Evolutionary conservation across 805 yeast genomes (phyloP), one percentile per base, ranked within the genome.

Genomic region (Hanseniaspora mollemarum): DNA sequence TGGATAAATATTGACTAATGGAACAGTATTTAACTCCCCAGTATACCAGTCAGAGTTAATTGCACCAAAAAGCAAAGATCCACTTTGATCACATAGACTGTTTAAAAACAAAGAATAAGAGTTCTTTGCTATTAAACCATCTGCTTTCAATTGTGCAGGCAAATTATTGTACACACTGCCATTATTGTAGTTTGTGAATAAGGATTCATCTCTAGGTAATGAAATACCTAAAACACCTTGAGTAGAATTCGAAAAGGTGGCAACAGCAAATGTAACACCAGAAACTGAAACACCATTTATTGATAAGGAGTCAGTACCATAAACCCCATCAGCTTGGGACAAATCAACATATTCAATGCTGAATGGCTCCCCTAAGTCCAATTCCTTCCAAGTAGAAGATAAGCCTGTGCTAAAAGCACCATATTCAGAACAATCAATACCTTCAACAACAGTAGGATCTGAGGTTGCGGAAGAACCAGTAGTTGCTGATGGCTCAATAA

Each of bases 71-170:
- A 71, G 54, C 1, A 71, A 52, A n/a, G 72, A 63, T 1, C 85
- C 87, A 8, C 67, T 54, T 10, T 58, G 49, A 2, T 73, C 63
- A 29, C 62, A 62, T n/a, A 61, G 55, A 9, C 65, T 65, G 56
- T 77, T 73, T 60, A 83, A 68, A 58, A 70, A 82, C 53, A 83
- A 66, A 0, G 85, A 78, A 61, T 79, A 81, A 1, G 72, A 74
- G 29, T 70, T 67, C 48, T 72, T 72, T 41, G 69, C 57, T 53
- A 76, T 80, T 33, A 73, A 57, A 0, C 84, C 84, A 52, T 73
- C 73, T 26, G 66, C 60, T 39, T 71, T 76, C 67, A 83, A 61
- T 56, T 72, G 71, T 46, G 66, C 55, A 0, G 90, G 90, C 36
- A 82, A 62, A 60, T 82, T 82, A 50, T 72, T 69, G 63, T 83